phyloP scores from a whole-genome alignment of 1,284 basidiomycete species.

The Earliella scabrosa region DNA sequence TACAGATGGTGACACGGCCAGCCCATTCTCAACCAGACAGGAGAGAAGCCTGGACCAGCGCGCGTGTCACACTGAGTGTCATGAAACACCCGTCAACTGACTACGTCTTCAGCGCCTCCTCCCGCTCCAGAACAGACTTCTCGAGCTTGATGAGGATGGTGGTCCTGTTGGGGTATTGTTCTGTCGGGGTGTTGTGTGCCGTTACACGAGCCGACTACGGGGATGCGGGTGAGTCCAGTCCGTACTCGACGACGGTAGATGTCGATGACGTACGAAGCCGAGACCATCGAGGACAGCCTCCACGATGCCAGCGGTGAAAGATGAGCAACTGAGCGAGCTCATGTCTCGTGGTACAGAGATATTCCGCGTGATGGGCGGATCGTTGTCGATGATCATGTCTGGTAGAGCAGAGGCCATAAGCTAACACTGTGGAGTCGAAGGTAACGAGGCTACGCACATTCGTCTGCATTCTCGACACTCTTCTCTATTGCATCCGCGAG shows the following conservation, averaged over 20 bases:
- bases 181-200: conserved; percentile 89
- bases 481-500: conserved; percentile 95
- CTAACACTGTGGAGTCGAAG: neutral
- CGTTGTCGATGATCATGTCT: conserved; percentile 99
- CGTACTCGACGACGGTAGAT: neutral
- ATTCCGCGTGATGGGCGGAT: conserved; percentile 88
- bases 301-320: conserved; percentile 95
- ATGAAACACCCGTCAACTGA: neutral
- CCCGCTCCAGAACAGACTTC: conserved; percentile 86
- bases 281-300: conserved; percentile 97
- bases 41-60: neutral
- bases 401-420: conserved; percentile 4
- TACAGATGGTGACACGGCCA: no score
- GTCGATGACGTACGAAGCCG: conserved; percentile 78
- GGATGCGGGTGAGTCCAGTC: neutral
- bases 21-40: neutral
- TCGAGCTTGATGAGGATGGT: conserved; percentile 96
- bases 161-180: conserved; percentile 81
- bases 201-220: conserved; percentile 93
- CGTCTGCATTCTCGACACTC: conserved; percentile 94
- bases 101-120: conserved; percentile 71
- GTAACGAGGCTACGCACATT: conserved; percentile 64
- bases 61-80: neutral
- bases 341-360: conserved; percentile 96
- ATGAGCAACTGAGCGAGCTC: conserved; percentile 93